Percentiles rank a stretch among this genome's conserved stretches.
Evolutionary conservation across 305 asterid species (phyloP).

Genomic region (Plantago coronopus): DNA sequence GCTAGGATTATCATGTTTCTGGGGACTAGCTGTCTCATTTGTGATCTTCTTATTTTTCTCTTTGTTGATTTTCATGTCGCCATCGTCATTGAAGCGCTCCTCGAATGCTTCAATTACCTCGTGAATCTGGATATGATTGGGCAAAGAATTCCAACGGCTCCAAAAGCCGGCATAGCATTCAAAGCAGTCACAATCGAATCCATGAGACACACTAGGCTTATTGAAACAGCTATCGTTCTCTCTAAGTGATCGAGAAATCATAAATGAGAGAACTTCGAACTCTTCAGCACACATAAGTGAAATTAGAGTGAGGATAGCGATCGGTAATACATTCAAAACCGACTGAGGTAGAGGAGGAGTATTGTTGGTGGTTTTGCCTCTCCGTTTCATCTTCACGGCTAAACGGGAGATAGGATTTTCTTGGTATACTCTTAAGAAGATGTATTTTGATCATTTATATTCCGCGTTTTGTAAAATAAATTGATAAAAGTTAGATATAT

Average conservation of each 20-base stretch:
- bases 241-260: constrained; percentile 31
- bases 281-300: constrained; percentile 35
- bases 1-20: too few species aligned
- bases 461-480: too few species aligned
- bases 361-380: neutral
- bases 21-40: too few species aligned
- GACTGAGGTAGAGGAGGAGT: neutral
- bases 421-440: too few species aligned
- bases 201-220: neutral
- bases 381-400: neutral
- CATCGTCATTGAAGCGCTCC: neutral
- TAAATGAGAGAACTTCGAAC: constrained; percentile 37
- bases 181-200: constrained; percentile 33
- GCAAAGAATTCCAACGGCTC: constrained; percentile 40
- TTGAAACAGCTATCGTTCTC: neutral
- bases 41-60: too few species aligned
- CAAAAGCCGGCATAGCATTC: constrained; percentile 39
- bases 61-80: too few species aligned
- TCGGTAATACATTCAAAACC: constrained; percentile 23
- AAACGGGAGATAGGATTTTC: too few species aligned
- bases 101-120: neutral
- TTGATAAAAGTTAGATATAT: too few species aligned
- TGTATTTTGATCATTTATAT: too few species aligned
- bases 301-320: constrained; percentile 32
- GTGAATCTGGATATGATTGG: constrained; percentile 22